Evolutionary conservation across 2,329 filamentous ascomycete species (phyloP).

Genomic region (Neofusicoccum laricinum): DNA sequence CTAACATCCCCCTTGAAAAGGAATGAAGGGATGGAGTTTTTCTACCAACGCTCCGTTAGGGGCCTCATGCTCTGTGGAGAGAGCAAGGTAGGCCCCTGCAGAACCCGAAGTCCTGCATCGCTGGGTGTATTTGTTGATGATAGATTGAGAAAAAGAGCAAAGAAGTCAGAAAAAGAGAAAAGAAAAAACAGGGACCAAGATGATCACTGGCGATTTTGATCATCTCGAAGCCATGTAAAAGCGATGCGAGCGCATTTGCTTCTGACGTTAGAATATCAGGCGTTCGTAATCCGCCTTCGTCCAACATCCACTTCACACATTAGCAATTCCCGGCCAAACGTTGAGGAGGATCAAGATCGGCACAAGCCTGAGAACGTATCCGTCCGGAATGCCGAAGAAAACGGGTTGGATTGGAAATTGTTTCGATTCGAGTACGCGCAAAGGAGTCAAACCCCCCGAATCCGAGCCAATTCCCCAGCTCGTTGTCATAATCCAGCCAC

Average conservation of each 20-base stretch:
- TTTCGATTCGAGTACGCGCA: slow-evolving; percentile 11
- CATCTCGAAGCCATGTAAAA: too few species aligned
- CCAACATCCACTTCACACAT: too few species aligned
- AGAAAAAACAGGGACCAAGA: too few species aligned
- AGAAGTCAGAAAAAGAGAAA: too few species aligned
- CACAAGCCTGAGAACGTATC: too few species aligned
- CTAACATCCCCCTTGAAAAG: slow-evolving; percentile 5
- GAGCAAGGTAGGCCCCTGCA: slow-evolving; percentile 37
- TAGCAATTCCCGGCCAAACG: background rate
- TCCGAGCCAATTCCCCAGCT: slow-evolving; percentile 9
- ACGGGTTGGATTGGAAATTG: slow-evolving; percentile 10
- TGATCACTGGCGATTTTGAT: too few species aligned
- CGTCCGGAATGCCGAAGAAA: background rate
- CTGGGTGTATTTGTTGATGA: slow-evolving; percentile 27
- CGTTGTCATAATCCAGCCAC: slow-evolving; percentile 11
- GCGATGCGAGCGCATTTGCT: too few species aligned
- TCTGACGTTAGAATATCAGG: too few species aligned
- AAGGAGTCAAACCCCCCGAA: slow-evolving; percentile 8
- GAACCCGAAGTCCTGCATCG: slow-evolving; percentile 43
- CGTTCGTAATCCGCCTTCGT: too few species aligned
- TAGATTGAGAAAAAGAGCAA: too few species aligned
- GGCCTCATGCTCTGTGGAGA: slow-evolving; percentile 30
- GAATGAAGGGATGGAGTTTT: background rate
- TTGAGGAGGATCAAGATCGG: background rate
- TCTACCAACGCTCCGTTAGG: slow-evolving; percentile 50